Evolutionary conservation across 2,329 filamentous ascomycete genomes (phyloP), one percentile per base, ranked within the genome.

Genomic region (Cladosporium sp.): DNA sequence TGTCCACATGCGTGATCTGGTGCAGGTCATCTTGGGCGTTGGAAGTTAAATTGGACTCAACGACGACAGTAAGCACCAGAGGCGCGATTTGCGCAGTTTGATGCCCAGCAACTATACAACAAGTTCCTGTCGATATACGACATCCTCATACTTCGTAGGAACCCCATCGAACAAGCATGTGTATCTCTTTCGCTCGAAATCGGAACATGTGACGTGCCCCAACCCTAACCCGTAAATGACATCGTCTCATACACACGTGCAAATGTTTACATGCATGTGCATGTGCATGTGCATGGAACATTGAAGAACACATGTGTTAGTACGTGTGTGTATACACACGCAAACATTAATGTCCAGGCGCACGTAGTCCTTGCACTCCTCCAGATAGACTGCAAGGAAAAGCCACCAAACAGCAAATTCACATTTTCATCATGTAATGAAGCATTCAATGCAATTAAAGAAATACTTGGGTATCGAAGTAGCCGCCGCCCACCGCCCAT

Each of bases 401-500:
- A 23, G 8, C 5, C n/a, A 13, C n/a, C n/a, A 23, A 21, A 46
- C n/a, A 46, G 13, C 7, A 8, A 46, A 46, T 10, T 8, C 21
- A 1, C 14, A 46, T 30, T 13, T 13, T 13, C 36, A 21, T 46
- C 23, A 25, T 18, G 25, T n/a, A 28, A 30, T n/a, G n/a, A 58
- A 58, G 26, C 8, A 46, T 8, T 46, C n/a, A 46, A 21, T 21
- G 39, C 39, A 2, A 46, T 46, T n/a, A 28, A 46, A 46, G 28
- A 49, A 43, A 32, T 60, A 60, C 34, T 43, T 60, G 58, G 58
- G 58, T 60, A 60, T 60, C 58, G 26, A 49, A 49, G 39, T 30
- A 60, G 26, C 10, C 23, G 14, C 26, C 48, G 39, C 39, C 26
- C 48, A 26, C 39, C 26, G 39, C 58, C 43, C 43, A 60, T 60